These are phyloP conservation scores for Eucalyptus curtisii DNA, from an alignment of 345 rosid genomes.

Conservation along the genomic window DNA sequence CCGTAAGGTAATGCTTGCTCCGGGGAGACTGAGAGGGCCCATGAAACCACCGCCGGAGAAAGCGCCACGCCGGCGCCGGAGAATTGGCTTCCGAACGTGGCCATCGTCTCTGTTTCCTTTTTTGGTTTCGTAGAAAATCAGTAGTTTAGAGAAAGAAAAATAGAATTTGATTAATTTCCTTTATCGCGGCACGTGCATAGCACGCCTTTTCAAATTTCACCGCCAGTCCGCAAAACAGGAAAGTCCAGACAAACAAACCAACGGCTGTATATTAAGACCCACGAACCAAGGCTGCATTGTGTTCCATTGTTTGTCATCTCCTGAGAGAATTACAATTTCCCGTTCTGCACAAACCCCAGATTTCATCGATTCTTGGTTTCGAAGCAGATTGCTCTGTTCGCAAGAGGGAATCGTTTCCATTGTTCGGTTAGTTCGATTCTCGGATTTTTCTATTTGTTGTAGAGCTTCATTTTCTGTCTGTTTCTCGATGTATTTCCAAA, in stretches of 20 bases:
- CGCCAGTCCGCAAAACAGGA: neutral
- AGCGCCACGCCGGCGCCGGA: conserved; percentile 6
- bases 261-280: neutral
- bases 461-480: neutral
- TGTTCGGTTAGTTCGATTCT: no score
- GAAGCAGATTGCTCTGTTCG: no score
- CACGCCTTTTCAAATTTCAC: neutral
- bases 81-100: conserved; percentile 22
- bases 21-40: neutral
- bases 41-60: conserved; percentile 10
- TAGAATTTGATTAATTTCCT: neutral
- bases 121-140: neutral
- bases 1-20: neutral
- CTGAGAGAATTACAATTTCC: neutral
- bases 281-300: no score
- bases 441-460: no score
- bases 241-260: neutral
- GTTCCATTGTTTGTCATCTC: no score
- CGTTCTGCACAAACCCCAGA: neutral
- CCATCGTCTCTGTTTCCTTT: neutral
- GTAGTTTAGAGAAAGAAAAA: neutral
- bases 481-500: neutral
- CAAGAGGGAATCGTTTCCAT: no score
- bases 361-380: neutral
- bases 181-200: neutral